Conservation (phyloP, 371 early-diverging fungal genomes). For the Mortierella sp. region DNA sequence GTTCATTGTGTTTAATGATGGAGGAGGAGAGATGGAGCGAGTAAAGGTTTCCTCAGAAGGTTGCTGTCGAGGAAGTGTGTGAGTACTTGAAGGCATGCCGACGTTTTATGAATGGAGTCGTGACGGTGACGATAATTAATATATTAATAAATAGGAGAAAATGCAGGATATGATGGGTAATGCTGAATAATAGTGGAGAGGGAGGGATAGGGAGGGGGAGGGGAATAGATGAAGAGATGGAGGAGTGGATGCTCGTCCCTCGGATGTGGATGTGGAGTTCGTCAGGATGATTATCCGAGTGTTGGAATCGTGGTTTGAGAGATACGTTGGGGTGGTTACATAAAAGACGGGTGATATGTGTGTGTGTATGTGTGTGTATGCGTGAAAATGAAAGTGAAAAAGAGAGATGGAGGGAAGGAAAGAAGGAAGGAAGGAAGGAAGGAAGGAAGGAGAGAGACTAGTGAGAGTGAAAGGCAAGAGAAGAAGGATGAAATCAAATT, state of each 20-base stretch:
- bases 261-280: background rate
- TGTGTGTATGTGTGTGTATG: background rate
- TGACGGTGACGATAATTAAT: background rate
- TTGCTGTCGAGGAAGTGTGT: background rate
- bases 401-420: background rate
- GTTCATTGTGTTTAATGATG: background rate
- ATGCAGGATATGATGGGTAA: background rate
- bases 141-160: conserved; percentile 8
- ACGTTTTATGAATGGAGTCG: background rate
- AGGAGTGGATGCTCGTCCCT: background rate
- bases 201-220: background rate
- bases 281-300: background rate
- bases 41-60: background rate
- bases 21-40: conserved; percentile 1
- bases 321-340: background rate
- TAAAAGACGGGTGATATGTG: background rate
- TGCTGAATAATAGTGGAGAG: background rate
- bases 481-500: conserved; percentile 2
- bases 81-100: background rate
- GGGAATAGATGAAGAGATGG: background rate
- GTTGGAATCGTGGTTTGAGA: background rate
- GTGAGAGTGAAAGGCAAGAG: background rate
- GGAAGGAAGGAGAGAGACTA: background rate
- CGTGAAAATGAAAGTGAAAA: conserved; percentile 3
- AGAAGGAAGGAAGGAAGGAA: conserved; percentile 5